phyloP scores from a whole-genome alignment of 73 alveolate genomes.

The Paramecium primaurelia region DNA sequence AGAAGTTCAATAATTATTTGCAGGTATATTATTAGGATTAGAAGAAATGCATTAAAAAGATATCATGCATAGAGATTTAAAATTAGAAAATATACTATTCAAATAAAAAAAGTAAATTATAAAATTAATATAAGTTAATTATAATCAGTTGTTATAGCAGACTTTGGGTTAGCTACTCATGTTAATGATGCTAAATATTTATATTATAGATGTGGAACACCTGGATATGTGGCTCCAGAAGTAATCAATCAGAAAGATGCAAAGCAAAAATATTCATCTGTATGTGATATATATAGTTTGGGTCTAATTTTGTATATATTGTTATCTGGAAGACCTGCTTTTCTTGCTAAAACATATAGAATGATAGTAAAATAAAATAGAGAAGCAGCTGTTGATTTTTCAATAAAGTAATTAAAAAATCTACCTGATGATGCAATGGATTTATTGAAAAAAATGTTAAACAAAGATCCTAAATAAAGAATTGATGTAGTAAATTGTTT shows the following conservation, averaged over 20 bases:
- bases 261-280: not conserved
- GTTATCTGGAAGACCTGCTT: not conserved
- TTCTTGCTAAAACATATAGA: not conserved
- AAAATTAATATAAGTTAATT: not conserved
- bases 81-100: conserved; percentile 49
- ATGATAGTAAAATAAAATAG: conserved; percentile 7
- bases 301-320: not conserved
- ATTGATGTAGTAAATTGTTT: not conserved
- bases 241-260: conserved; percentile 23
- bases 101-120: not conserved
- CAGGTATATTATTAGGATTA: conserved; percentile 30
- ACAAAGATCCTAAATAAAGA: conserved; percentile 49
- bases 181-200: conserved; percentile 37
- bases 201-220: conserved; percentile 58
- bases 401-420: not conserved
- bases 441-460: conserved; percentile 50
- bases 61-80: conserved; percentile 58
- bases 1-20: not conserved
- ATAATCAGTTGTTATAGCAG: conserved; percentile 31
- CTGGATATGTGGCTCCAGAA: conserved; percentile 66
- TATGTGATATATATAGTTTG: conserved; percentile 12
- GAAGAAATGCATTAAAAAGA: conserved; percentile 36
- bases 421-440: not conserved
- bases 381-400: not conserved
- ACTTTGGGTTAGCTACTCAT: conserved; percentile 63